phyloP scores from a whole-genome alignment of 2,329 filamentous ascomycete species.

The Calonectria montana region DNA sequence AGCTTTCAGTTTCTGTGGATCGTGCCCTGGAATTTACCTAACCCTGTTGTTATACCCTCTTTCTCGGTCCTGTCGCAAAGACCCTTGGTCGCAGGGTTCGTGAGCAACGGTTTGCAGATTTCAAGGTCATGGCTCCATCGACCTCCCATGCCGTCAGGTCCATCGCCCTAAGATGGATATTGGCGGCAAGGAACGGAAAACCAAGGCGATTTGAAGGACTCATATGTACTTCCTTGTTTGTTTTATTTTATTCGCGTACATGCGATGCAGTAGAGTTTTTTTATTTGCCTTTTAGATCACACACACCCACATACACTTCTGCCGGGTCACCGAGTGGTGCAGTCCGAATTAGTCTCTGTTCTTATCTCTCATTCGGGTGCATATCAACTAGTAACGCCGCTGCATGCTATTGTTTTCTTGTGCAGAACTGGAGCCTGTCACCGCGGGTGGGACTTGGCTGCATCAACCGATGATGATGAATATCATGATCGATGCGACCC shows the following conservation, averaged over 20 bases:
- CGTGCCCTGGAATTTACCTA: constrained; percentile 31
- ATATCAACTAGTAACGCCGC: too few relatives aligned
- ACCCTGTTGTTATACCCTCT: constrained; percentile 32
- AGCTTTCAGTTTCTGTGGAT: constrained; percentile 34
- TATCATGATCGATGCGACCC: constrained; percentile 14
- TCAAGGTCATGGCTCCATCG: neutral
- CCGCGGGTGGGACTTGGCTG: neutral
- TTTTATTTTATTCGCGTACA: neutral
- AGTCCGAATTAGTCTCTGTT: neutral
- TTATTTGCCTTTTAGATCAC: neutral
- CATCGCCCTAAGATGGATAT: constrained; percentile 16
- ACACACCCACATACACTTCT: neutral
- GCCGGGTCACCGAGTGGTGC: neutral
- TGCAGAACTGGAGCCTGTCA: neutral
- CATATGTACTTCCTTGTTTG: neutral
- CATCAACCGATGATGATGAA: constrained; percentile 11
- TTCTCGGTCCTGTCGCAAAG: constrained; percentile 14
- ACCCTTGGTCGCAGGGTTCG: neutral
- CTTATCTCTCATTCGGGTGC: neutral
- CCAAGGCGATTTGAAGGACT: constrained; percentile 29
- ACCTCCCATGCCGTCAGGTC: constrained; percentile 11
- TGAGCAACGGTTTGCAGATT: neutral
- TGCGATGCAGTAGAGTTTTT: neutral
- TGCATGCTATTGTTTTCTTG: neutral
- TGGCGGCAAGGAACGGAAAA: constrained; percentile 39